Base-by-base conservation (phyloP, 495 filamentous ascomycete genomes). In the Daldinia concentrica region DNA sequence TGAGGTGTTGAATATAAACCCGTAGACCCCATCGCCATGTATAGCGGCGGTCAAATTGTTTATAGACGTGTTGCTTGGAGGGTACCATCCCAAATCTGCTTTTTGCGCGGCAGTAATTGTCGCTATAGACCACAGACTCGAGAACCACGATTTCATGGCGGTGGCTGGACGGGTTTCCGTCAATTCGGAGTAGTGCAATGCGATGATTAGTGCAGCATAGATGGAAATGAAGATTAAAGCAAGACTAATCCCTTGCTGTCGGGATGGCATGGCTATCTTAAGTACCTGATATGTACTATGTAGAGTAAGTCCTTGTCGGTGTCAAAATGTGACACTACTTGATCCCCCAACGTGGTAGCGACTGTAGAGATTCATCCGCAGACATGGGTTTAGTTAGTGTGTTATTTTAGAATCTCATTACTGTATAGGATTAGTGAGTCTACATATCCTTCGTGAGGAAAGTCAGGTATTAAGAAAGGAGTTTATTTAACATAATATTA, bases 1-100 rank as follows among this genome's bases (percentile, higher is more conserved):
- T 9, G 89, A 90, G 52, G 80, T 81, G 71, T 90, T 86, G 79
- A 86, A 93, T 27, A 91, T 81, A 72, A 90, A 91, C 12, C 87
- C 88, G 74, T 90, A 87, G 0, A 87, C 82, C 29, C 86, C 89
- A 4, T 78, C 73, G 29, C 83, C 81, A 60, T 78, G 77, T 57
- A 91, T 74, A 4, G 82, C 87, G 51, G 77, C 67, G 0, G 78
- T 78, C 52, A 91, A 79, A 64, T 87, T 84, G 72, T 90, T 91
- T 76, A 89, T 83, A 27, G 76, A 76, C 14, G 85, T 87, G 7
- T 82, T 73, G 30, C 82, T 84, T 2, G 90, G 90, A 12, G 87
- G 74, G 77, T 89, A 74, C 89, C 89, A 92, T 27, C 59, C 68
- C 11, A 89, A 72, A 66, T 88, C 85, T 4, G 81, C 74, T 9